Percentiles rank a stretch among this genome's conserved stretches.
Evolutionary conservation across 2,329 filamentous ascomycete species (phyloP).

Genomic region (Cladosporium sp.): DNA sequence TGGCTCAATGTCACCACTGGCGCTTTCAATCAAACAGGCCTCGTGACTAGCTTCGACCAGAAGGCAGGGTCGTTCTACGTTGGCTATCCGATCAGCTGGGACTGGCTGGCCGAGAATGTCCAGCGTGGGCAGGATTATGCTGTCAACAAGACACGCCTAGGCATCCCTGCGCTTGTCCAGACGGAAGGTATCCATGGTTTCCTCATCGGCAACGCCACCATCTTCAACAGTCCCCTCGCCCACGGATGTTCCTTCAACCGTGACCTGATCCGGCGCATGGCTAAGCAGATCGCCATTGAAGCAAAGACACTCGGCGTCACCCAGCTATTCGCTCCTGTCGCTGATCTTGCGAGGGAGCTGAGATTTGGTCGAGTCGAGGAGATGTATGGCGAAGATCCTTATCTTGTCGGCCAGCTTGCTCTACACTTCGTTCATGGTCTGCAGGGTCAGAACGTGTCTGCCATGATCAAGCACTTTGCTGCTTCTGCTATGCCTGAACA

Average conservation of each 20-base stretch:
- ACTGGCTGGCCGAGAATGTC: constrained; percentile 60
- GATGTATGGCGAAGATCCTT: constrained; percentile 66
- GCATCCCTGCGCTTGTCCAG: constrained; percentile 70
- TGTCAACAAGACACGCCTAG: constrained; percentile 60
- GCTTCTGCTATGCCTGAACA: constrained; percentile 67
- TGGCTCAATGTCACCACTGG: constrained; percentile 68
- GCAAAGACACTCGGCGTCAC: constrained; percentile 65
- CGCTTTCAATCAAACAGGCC: constrained; percentile 62
- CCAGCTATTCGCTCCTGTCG: constrained; percentile 67
- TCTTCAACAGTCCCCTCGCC: constrained; percentile 73
- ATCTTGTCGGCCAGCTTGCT: constrained; percentile 64
- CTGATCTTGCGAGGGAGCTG: constrained; percentile 66
- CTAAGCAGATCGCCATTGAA: constrained; percentile 60
- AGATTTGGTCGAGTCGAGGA: constrained; percentile 72
- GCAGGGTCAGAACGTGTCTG: constrained; percentile 61
- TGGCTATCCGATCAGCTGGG: constrained; percentile 61
- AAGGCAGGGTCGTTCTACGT: constrained; percentile 70
- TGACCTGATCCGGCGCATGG: constrained; percentile 47
- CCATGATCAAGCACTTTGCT: constrained; percentile 73
- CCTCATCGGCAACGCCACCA: constrained; percentile 67
- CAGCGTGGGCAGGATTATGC: constrained; percentile 66
- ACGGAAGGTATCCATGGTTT: constrained; percentile 73
- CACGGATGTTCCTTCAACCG: constrained; percentile 69
- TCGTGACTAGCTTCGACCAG: constrained; percentile 62
- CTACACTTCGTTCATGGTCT: constrained; percentile 58